Evolutionary conservation across 164 flowering plant genomes (phyloP).

Genomic region (Platanus orientalis): DNA sequence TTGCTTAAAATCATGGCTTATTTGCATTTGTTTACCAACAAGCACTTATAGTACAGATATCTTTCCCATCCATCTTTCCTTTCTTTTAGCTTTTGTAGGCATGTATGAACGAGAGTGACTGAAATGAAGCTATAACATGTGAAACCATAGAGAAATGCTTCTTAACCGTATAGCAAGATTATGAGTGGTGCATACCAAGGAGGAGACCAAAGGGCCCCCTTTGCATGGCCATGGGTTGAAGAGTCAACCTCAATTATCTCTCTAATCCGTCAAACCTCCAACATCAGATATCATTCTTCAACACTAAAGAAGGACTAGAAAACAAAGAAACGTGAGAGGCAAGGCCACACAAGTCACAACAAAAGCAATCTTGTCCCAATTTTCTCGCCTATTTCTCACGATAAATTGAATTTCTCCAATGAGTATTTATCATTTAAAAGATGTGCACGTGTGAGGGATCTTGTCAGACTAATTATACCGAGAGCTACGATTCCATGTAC

Average conservation of each 20-base stretch:
- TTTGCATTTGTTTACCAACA: constrained; percentile 16
- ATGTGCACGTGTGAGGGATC: constrained; percentile 1
- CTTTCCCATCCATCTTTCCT: constrained; percentile 4
- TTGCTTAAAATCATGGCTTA: constrained; percentile 6
- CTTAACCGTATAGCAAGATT: constrained; percentile 15
- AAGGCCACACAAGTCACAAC: constrained; percentile 16
- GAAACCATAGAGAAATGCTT: constrained; percentile 21
- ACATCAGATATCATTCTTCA: constrained; percentile 34
- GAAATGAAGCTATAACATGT: constrained; percentile 15
- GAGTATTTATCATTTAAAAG: neutral
- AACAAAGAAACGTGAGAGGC: constrained; percentile 18
- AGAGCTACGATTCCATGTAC: too few species aligned
- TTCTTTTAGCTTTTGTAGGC: constrained; percentile 6
- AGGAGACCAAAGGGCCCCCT: constrained; percentile 47
- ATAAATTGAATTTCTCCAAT: neutral
- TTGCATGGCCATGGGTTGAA: constrained; percentile 35
- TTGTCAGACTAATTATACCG: neutral
- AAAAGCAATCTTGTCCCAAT: constrained; percentile 28
- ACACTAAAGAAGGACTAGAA: constrained; percentile 2
- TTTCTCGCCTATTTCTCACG: neutral
- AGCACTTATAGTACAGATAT: constrained; percentile 2
- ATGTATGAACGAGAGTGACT: constrained; percentile 9
- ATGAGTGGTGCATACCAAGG: constrained; percentile 32
- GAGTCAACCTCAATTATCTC: constrained; percentile 48
- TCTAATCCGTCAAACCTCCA: constrained; percentile 27